Evolutionary conservation across 176 grass and related monocot species (phyloP).

Genomic region (Ampelocalamus luodianensis): DNA sequence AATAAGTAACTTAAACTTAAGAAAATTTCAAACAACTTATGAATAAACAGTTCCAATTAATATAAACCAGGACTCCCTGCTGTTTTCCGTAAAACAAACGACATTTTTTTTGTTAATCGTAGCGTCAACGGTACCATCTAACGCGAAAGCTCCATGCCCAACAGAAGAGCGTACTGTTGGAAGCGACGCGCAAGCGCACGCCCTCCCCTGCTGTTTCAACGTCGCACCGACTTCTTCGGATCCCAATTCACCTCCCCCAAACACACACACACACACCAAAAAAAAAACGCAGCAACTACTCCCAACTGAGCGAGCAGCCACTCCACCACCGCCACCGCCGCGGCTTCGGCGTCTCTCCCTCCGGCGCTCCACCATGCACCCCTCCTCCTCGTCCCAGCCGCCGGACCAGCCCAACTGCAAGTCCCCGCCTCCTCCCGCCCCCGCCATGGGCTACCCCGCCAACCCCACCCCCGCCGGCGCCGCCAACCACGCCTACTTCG

Average conservation of each 20-base stretch:
- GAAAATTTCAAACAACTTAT: too few relatives aligned
- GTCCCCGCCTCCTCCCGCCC: slow-evolving; percentile 39
- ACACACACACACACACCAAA: not conserved
- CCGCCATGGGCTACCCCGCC: slow-evolving; percentile 76
- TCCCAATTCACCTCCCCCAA: slow-evolving; percentile 17
- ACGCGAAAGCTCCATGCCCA: too few relatives aligned
- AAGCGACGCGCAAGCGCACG: not conserved
- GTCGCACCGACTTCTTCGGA: slow-evolving; percentile 26
- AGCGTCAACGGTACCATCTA: too few relatives aligned
- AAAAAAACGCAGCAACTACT: not conserved
- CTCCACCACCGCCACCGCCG: not conserved
- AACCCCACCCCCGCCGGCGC: slow-evolving; percentile 47
- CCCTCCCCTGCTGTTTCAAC: slow-evolving; percentile 10
- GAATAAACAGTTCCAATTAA: too few relatives aligned
- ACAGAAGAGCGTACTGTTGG: too few relatives aligned
- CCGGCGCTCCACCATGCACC: slow-evolving; percentile 37
- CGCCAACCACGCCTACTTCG: slow-evolving; percentile 45
- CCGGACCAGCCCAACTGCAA: slow-evolving; percentile 40
- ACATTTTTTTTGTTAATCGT: too few relatives aligned
- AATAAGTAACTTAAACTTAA: too few relatives aligned
- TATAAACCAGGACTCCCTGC: too few relatives aligned
- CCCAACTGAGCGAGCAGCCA: slow-evolving; percentile 22
- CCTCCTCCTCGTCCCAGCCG: slow-evolving; percentile 24
- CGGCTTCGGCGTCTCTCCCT: not conserved
- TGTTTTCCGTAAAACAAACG: too few relatives aligned